Evolutionary conservation across 1,284 basidiomycete species (phyloP).

Genomic region (Phellinidium pouzarii): DNA sequence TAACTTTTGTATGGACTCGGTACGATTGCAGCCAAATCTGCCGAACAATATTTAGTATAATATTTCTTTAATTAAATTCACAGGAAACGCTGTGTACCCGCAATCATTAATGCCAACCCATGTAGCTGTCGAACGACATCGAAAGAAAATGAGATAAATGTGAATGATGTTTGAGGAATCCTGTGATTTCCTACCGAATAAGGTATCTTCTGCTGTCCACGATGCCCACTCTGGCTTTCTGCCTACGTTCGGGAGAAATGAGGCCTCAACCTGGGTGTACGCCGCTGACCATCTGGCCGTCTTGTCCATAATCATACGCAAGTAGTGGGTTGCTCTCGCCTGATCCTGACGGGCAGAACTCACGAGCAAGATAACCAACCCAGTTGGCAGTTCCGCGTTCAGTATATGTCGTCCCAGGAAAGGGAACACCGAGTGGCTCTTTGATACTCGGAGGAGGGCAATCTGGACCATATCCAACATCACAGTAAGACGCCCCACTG

Average conservation of each 20-base stretch:
- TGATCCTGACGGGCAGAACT: constrained; percentile 15
- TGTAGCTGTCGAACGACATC: neutral
- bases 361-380: constrained; percentile 26
- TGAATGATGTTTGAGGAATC: neutral
- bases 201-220: constrained; percentile 27
- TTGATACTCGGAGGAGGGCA: constrained; percentile 18
- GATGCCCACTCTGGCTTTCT: constrained; percentile 22
- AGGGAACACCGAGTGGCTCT: constrained; percentile 25
- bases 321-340: constrained; percentile 17
- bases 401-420: constrained; percentile 24
- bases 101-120: constrained; percentile 11
- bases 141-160: neutral
- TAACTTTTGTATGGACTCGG: neutral
- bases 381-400: constrained; percentile 25
- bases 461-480: constrained; percentile 20
- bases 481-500: constrained; percentile 27
- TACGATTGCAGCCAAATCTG: neutral
- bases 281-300: constrained; percentile 23
- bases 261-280: constrained; percentile 24
- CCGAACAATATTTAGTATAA: neutral
- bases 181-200: constrained; percentile 24
- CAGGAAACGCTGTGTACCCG: neutral
- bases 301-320: constrained; percentile 26
- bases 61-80: no score
- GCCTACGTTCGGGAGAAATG: constrained; percentile 22